Evolutionary conservation across 352 stramenopile genomes (phyloP).

Genomic region (Phytophthora megakarya): DNA sequence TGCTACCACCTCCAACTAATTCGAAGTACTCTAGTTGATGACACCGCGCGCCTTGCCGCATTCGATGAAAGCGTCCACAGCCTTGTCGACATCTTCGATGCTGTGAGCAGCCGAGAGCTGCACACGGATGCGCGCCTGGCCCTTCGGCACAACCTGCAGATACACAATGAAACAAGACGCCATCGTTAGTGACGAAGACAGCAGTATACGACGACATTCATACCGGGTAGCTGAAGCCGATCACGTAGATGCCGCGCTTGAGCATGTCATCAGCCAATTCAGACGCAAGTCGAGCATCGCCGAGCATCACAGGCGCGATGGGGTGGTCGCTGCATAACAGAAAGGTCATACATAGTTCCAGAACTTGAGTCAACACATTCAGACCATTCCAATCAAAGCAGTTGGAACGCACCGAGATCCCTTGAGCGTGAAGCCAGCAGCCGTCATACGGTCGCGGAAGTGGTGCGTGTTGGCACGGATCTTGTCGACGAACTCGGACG

Average conservation of each 20-base stretch:
- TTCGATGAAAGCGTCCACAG: conserved; percentile 92
- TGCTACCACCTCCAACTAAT: conserved; percentile 22
- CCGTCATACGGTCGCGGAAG: conserved; percentile 92
- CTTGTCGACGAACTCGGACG: conserved; percentile 85
- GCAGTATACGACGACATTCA: neutral
- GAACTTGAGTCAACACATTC: conserved; percentile 7
- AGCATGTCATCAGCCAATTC: conserved; percentile 93
- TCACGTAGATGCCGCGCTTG: conserved; percentile 93
- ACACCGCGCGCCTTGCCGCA: conserved; percentile 84
- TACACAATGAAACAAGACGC: neutral
- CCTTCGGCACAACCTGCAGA: conserved; percentile 88
- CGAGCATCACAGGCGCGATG: conserved; percentile 93
- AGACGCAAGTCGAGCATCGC: conserved; percentile 89
- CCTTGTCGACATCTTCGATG: conserved; percentile 91
- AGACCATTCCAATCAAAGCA: neutral
- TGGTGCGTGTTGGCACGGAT: conserved; percentile 90
- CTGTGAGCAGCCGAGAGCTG: conserved; percentile 93
- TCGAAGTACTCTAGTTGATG: conserved; percentile 44
- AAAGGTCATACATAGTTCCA: conserved; percentile 15
- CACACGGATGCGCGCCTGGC: conserved; percentile 91
- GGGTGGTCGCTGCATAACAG: conserved; percentile 71
- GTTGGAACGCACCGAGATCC: conserved; percentile 61
- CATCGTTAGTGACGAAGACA: neutral
- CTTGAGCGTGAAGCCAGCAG: conserved; percentile 90
- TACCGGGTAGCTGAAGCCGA: conserved; percentile 95